A percentile compares a stretch with the other conserved stretches of the same genome.
phyloP scores from a whole-genome alignment of 257 asterid species.

The Ballota nigra region DNA sequence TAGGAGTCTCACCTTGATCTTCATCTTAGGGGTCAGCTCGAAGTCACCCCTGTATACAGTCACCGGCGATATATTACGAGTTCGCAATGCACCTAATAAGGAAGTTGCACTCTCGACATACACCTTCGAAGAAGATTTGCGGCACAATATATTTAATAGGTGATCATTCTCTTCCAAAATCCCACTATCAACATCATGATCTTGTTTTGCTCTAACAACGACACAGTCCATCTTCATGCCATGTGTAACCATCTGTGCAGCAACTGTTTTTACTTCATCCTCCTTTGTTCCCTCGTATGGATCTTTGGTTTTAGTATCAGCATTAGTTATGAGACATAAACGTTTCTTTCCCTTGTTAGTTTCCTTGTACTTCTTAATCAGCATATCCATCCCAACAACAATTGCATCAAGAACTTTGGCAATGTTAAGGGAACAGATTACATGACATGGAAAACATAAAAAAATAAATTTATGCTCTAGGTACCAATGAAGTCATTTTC shows the following conservation, averaged over 20 bases:
- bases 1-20: slow-evolving; percentile 71
- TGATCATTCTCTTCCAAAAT: slow-evolving; percentile 82
- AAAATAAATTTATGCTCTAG: neutral
- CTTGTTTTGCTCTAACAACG: slow-evolving; percentile 45
- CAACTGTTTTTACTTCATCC: slow-evolving; percentile 88
- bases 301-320: slow-evolving; percentile 66
- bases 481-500: slow-evolving; percentile 4
- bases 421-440: slow-evolving; percentile 50
- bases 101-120: slow-evolving; percentile 76
- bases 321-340: slow-evolving; percentile 79
- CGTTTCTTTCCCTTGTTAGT: slow-evolving; percentile 91
- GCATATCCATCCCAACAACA: slow-evolving; percentile 92
- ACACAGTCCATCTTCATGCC: slow-evolving; percentile 96
- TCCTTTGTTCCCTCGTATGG: slow-evolving; percentile 90
- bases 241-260: slow-evolving; percentile 64
- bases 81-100: slow-evolving; percentile 78
- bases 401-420: slow-evolving; percentile 89
- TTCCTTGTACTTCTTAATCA: slow-evolving; percentile 72
- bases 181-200: slow-evolving; percentile 34
- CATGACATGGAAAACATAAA: slow-evolving; percentile 11
- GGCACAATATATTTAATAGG: slow-evolving; percentile 55
- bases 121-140: slow-evolving; percentile 58
- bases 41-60: slow-evolving; percentile 85
- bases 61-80: slow-evolving; percentile 82
- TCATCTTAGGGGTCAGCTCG: slow-evolving; percentile 64